Conservation (phyloP, 768 basidiomycete genomes). For the Saitozyma podzolica region DNA sequence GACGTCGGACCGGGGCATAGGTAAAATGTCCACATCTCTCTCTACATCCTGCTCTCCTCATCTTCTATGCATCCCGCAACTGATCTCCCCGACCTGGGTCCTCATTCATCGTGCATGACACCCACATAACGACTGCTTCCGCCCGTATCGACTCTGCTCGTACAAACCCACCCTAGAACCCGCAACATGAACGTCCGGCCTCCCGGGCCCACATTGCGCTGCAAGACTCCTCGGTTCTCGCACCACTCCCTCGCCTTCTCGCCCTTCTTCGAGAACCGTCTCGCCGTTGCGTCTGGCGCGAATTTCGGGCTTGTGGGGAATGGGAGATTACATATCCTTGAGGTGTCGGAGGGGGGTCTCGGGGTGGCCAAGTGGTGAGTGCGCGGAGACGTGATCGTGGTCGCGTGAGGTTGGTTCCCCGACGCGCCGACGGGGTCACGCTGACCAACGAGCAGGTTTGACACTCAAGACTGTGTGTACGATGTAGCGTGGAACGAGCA, state of each 20-base stretch:
- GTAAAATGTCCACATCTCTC: too few relatives aligned
- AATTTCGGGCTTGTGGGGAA: conserved; percentile 96
- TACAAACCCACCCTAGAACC: too few relatives aligned
- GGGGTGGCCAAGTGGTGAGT: conserved; percentile 42
- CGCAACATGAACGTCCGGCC: not conserved
- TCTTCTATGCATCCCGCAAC: too few relatives aligned
- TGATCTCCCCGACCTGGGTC: too few relatives aligned
- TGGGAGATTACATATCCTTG: conserved; percentile 67
- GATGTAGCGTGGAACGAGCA: conserved; percentile 93
- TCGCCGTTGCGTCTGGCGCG: conserved; percentile 64
- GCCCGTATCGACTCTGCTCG: too few relatives aligned
- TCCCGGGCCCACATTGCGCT: conserved; percentile 6
- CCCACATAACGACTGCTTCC: too few relatives aligned
- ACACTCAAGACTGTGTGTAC: conserved; percentile 84
- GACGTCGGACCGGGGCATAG: too few relatives aligned
- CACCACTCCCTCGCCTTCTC: conserved; percentile 51
- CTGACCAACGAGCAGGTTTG: conserved; percentile 61
- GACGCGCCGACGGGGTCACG: conserved; percentile 22
- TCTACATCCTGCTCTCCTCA: too few relatives aligned
- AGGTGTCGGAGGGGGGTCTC: conserved; percentile 29
- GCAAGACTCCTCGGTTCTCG: conserved; percentile 43
- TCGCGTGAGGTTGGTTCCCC: not conserved
- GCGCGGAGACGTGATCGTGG: not conserved
- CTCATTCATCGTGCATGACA: too few relatives aligned
- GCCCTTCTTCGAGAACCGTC: conserved; percentile 50